Conservation (phyloP, 768 basidiomycete species). For the Rhodotorula babjevae region DNA sequence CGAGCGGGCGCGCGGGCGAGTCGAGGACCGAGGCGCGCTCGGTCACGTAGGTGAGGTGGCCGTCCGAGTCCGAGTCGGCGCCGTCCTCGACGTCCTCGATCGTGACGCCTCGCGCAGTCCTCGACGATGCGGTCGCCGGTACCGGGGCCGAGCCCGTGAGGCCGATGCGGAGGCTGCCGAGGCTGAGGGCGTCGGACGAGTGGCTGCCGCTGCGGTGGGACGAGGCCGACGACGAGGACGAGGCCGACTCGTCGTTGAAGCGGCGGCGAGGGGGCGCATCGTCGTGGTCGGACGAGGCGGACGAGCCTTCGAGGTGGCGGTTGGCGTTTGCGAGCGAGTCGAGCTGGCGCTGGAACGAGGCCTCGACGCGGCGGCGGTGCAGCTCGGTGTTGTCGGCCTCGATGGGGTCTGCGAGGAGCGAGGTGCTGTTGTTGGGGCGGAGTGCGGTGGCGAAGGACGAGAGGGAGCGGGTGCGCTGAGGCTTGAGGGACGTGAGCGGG, state of each 20-base stretch:
- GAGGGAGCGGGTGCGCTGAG: neutral
- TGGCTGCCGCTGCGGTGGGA: neutral
- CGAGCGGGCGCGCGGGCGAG: neutral
- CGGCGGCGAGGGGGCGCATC: neutral
- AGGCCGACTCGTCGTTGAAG: slow-evolving; percentile 17
- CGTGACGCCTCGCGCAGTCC: neutral
- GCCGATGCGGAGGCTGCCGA: slow-evolving; percentile 19
- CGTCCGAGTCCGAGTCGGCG: neutral
- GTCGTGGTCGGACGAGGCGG: neutral
- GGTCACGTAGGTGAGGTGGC: slow-evolving; percentile 29
- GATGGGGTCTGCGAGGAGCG: slow-evolving; percentile 16
- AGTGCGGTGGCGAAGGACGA: neutral
- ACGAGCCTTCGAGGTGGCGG: neutral
- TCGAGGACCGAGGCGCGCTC: slow-evolving; percentile 8
- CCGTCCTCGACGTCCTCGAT: neutral
- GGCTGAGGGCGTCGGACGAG: neutral
- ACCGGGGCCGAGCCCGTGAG: neutral
- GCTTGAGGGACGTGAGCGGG: slow-evolving; percentile 12
- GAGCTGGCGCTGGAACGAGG: slow-evolving; percentile 25
- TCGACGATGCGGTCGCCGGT: neutral
- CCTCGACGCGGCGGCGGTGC: slow-evolving; percentile 15
- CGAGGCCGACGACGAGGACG: neutral
- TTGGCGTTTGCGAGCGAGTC: slow-evolving; percentile 21
- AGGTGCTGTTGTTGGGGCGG: neutral
- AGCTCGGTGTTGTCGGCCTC: slow-evolving; percentile 33